These are phyloP conservation scores for Podila verticillata DNA, from an alignment of 192 early-diverging fungal species.

Conservation along the genomic window DNA sequence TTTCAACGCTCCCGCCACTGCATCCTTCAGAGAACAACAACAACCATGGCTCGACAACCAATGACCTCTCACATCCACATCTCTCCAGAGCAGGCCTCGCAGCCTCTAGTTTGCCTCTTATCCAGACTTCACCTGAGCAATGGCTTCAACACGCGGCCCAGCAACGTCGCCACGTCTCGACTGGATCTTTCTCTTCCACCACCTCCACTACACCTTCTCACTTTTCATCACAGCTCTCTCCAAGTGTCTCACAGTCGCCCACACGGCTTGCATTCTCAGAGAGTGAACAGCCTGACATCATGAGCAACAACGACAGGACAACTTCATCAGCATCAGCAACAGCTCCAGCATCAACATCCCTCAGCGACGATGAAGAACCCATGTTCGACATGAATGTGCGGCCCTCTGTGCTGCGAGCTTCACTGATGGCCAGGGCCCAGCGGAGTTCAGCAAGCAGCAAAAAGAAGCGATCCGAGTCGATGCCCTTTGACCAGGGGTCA, in stretches of 20 bases:
- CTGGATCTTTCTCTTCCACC: conserved; percentile 26
- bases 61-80: not conserved
- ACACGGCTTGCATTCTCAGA: conserved; percentile 16
- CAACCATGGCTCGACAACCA: not conserved
- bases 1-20: not conserved
- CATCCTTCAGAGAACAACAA: not conserved
- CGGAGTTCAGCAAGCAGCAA: conserved; percentile 4
- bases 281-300: conserved; percentile 20
- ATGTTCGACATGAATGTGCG: conserved; percentile 24
- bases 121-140: conserved; percentile 39
- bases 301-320: not conserved
- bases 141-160: conserved; percentile 43
- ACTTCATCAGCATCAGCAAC: not conserved
- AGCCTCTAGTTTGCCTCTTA: conserved; percentile 5
- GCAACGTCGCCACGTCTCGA: conserved; percentile 38
- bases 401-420: conserved; percentile 35
- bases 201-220: conserved; percentile 5
- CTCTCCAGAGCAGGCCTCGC: not conserved
- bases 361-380: conserved; percentile 25
- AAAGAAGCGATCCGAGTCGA: conserved; percentile 16
- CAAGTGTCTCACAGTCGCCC: conserved; percentile 8
- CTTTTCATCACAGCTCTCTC: conserved; percentile 2
- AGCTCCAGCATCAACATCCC: not conserved
- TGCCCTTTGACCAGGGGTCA: conserved; percentile 15
- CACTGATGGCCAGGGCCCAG: conserved; percentile 35